These are phyloP conservation scores for Blepharisma japonicum DNA, from an alignment of 73 alveolate species.

Conservation along the genomic window DNA sequence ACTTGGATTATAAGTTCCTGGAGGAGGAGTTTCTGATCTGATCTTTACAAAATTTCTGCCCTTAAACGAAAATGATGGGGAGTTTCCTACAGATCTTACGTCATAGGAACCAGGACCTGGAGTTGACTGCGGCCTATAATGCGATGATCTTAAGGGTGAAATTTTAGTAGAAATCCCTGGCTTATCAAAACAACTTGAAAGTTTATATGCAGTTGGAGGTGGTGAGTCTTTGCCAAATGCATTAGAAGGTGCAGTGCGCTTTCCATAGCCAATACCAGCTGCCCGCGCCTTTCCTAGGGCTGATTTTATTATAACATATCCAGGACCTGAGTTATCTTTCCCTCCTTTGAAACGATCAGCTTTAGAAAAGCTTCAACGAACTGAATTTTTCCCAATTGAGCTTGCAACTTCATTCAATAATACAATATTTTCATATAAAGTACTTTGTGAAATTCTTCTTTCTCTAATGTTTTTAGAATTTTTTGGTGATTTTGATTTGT, in stretches of 20 bases:
- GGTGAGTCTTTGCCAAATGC: background rate
- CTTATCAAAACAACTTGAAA: background rate
- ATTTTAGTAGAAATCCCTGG: background rate
- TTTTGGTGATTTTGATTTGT: too few relatives aligned
- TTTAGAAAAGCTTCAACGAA: background rate
- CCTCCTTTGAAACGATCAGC: background rate
- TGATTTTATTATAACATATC: background rate
- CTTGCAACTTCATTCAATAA: background rate
- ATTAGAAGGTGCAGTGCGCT: background rate
- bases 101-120: background rate
- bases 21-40: background rate
- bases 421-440: too few relatives aligned
- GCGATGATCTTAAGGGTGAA: background rate
- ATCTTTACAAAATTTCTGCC: background rate
- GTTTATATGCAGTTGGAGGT: background rate
- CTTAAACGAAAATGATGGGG: background rate
- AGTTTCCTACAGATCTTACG: background rate
- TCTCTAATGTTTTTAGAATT: too few relatives aligned
- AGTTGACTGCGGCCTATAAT: background rate
- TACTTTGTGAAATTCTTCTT: too few relatives aligned
- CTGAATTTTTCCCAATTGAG: background rate
- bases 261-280: background rate
- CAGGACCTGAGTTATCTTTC: background rate
- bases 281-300: background rate
- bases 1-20: slow-evolving; percentile 7